phyloP scores from a whole-genome alignment of 257 asterid species.

The Petunia secreta region DNA sequence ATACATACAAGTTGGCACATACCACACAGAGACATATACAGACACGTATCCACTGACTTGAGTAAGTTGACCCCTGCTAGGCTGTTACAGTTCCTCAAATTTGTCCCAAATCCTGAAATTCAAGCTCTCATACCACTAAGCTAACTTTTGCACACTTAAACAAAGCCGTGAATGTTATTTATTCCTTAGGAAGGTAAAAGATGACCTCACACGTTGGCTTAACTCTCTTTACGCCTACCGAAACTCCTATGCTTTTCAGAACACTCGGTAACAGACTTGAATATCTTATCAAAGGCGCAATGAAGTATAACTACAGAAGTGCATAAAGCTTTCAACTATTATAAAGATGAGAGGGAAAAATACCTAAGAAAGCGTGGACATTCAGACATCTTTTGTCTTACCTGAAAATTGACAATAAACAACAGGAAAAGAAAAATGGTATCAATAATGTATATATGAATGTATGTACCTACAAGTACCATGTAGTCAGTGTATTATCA shows the following conservation, averaged over 20 bases:
- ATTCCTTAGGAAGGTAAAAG: not conserved
- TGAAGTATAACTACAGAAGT: not conserved
- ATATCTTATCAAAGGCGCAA: not conserved
- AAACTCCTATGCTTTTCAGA: not conserved
- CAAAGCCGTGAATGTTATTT: slow-evolving; percentile 1
- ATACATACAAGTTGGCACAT: not conserved
- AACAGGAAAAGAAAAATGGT: slow-evolving; percentile 23
- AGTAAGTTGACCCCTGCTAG: not conserved
- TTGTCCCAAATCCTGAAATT: slow-evolving; percentile 12
- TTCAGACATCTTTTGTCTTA: slow-evolving; percentile 85
- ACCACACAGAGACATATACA: not conserved
- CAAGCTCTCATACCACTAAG: not conserved
- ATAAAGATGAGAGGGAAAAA: slow-evolving; percentile 24
- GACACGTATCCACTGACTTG: not conserved
- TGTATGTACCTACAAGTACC: not conserved
- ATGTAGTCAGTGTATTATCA: not conserved
- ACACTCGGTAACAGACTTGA: not conserved
- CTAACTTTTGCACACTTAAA: slow-evolving; percentile 6
- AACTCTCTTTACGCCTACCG: not conserved
- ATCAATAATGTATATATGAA: slow-evolving; percentile 18
- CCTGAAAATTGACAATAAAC: slow-evolving; percentile 46
- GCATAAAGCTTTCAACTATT: not conserved
- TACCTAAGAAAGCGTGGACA: slow-evolving; percentile 84
- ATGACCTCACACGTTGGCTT: not conserved
- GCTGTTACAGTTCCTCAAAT: not conserved